A percentile compares a stretch with the other conserved stretches of the same genome.
These are phyloP conservation scores for Cutaneotrichosporon sp. DNA, from an alignment of 1,284 basidiomycete species.

Conservation along the genomic window DNA sequence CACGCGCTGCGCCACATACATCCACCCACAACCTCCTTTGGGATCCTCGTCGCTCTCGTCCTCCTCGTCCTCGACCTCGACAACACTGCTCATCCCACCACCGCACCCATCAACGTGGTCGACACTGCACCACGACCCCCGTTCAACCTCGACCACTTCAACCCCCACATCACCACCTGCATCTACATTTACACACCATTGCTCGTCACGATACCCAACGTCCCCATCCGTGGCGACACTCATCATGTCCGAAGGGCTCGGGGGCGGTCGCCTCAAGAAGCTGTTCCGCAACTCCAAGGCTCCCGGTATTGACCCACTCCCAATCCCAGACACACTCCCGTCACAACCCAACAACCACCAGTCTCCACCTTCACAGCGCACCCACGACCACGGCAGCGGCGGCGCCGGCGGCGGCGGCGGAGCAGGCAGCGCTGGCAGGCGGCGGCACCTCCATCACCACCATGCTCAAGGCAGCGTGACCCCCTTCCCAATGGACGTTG, in stretches of 20 bases:
- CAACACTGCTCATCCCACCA: no score
- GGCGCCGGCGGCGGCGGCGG: not conserved
- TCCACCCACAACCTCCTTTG: no score
- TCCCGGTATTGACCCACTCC: conserved; percentile 4
- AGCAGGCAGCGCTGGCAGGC: not conserved
- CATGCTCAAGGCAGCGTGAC: conserved; percentile 25
- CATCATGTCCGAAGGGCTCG: conserved; percentile 8
- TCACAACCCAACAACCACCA: not conserved
- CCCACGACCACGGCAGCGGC: not conserved
- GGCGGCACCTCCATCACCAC: not conserved
- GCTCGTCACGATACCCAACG: no score
- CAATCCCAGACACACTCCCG: not conserved
- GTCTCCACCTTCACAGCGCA: not conserved
- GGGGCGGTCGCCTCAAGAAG: conserved; percentile 13
- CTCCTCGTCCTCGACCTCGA: no score
- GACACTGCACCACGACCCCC: no score
- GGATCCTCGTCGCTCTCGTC: no score
- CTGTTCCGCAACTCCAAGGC: conserved; percentile 14
- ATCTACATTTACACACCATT: no score
- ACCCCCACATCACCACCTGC: no score
- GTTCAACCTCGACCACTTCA: no score
- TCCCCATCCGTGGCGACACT: not conserved
- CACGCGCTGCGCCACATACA: no score
- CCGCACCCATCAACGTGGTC: no score
- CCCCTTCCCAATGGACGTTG: conserved; percentile 36